Percentiles rank a stretch among this genome's conserved stretches.
These are phyloP conservation scores for Excoecaria agallocha DNA, from an alignment of 345 rosid species.

Conservation along the genomic window DNA sequence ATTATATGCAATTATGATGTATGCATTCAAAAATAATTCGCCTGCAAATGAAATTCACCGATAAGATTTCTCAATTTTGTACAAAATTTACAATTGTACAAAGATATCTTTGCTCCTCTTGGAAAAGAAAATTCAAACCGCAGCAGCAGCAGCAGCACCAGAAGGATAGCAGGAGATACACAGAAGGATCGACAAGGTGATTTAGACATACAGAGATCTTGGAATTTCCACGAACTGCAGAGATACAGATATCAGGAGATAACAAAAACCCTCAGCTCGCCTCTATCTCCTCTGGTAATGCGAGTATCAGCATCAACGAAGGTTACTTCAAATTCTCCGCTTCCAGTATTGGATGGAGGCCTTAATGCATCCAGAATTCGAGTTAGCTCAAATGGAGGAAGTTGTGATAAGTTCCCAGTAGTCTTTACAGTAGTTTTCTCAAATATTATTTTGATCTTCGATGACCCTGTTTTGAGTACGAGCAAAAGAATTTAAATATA, in stretches of 20 bases:
- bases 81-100: slow-evolving; percentile 6
- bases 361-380: slow-evolving; percentile 66
- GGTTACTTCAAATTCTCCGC: slow-evolving; percentile 82
- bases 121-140: background rate
- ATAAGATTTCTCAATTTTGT: background rate
- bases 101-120: background rate
- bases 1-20: background rate
- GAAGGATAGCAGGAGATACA: too few species aligned
- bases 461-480: slow-evolving; percentile 46
- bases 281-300: slow-evolving; percentile 84
- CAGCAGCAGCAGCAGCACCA: background rate
- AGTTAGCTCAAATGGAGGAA: slow-evolving; percentile 75
- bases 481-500: slow-evolving; percentile 4
- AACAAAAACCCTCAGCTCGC: slow-evolving; percentile 78
- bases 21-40: background rate
- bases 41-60: background rate
- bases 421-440: slow-evolving; percentile 82
- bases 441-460: slow-evolving; percentile 68
- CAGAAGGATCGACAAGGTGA: background rate
- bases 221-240: background rate
- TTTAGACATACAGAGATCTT: background rate
- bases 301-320: slow-evolving; percentile 61
- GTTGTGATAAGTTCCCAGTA: slow-evolving; percentile 60
- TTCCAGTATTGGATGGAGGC: slow-evolving; percentile 58
- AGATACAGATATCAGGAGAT: slow-evolving; percentile 32